A percentile compares a stretch with the other conserved stretches of the same genome.
phyloP scores from a whole-genome alignment of 305 asterid species.

The Plantago rigida region DNA sequence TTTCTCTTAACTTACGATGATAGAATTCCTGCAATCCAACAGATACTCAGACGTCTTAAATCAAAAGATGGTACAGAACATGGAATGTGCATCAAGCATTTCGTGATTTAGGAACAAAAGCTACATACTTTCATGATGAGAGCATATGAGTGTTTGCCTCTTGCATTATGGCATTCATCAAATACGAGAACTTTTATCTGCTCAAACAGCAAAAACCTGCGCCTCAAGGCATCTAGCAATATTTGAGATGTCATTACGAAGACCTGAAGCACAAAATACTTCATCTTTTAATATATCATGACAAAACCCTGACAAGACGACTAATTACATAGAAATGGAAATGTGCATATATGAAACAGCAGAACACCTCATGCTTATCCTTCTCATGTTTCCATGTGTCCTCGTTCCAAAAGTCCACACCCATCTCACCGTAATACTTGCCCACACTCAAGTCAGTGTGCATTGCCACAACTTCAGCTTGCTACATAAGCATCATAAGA shows the following conservation, averaged over 20 bases:
- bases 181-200: constrained; percentile 62
- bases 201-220: constrained; percentile 39
- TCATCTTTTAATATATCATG: neutral
- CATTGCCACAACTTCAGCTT: constrained; percentile 41
- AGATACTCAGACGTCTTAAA: neutral
- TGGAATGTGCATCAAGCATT: neutral
- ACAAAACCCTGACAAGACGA: neutral
- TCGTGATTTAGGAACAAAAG: constrained; percentile 3
- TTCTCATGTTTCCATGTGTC: constrained; percentile 44
- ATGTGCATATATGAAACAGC: neutral
- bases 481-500: constrained; percentile 40
- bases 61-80: neutral
- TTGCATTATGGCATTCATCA: constrained; percentile 83
- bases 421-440: constrained; percentile 59
- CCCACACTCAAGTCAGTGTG: constrained; percentile 75
- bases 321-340: neutral
- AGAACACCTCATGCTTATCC: constrained; percentile 40
- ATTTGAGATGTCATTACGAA: constrained; percentile 86
- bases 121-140: constrained; percentile 65
- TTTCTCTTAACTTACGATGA: constrained; percentile 35
- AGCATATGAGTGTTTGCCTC: constrained; percentile 57
- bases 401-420: constrained; percentile 70
- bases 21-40: constrained; percentile 52
- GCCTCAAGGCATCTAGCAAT: constrained; percentile 65
- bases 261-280: constrained; percentile 44